A percentile compares a stretch with the other conserved stretches of the same genome.
Conservation (phyloP, 129 eudicot genomes). For the Smallanthus sonchifolius region DNA sequence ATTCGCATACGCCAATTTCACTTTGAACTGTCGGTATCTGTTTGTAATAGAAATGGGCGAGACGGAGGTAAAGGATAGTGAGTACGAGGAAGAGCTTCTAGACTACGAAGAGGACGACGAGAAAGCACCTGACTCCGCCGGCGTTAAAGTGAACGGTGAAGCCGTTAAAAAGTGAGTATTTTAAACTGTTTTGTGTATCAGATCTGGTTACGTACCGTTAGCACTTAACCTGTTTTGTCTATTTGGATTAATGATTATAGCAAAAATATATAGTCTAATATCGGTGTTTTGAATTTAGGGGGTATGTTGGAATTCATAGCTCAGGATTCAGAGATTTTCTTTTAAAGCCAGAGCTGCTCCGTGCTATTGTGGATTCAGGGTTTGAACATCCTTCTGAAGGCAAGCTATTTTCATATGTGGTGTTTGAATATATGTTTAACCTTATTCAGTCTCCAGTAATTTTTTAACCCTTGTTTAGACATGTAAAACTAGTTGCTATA, state of each 20-base stretch:
- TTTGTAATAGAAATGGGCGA: constrained; percentile 14
- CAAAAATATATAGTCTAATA: not conserved
- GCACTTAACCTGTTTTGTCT: not conserved
- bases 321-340: constrained; percentile 83
- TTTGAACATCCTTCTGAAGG: constrained; percentile 98
- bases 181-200: not conserved
- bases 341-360: too few species aligned
- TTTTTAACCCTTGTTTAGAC: too few species aligned
- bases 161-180: constrained; percentile 16
- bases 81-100: constrained; percentile 28
- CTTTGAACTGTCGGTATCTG: not conserved
- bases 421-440: not conserved
- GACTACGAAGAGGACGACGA: constrained; percentile 28
- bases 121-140: constrained; percentile 19
- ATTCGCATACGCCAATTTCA: not conserved
- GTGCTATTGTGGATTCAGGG: constrained; percentile 50
- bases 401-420: constrained; percentile 28
- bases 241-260: not conserved
- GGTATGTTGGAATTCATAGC: constrained; percentile 87
- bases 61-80: constrained; percentile 12
- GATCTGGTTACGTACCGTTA: not conserved
- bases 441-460: too few species aligned
- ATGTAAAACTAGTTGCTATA: not conserved
- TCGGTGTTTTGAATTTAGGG: constrained; percentile 36
- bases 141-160: constrained; percentile 22